Base-by-base conservation (phyloP, 208 protist species). In the Leishmania arabica region DNA sequence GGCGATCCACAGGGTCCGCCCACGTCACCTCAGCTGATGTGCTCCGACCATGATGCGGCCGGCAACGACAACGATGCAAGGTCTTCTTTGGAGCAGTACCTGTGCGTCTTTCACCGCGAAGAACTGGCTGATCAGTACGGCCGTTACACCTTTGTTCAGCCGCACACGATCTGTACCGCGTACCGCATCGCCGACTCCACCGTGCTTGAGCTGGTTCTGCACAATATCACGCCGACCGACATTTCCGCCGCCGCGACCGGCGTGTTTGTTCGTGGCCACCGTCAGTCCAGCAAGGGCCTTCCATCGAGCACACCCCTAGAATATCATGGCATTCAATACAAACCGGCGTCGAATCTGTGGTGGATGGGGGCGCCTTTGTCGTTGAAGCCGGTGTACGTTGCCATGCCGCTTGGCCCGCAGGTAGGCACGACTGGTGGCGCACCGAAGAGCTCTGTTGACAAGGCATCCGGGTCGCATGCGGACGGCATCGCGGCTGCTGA, bases 81-180 rank as follows among this genome's bases (percentile, higher is more conserved):
- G n/a, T 49, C 60, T 6, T 9, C 47, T 58, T 31, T 83, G 62
- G 77, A 89, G 37, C 88, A 95, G 74, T 95, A 94, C 78, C 85
- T 96, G 9, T 95, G 91, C 74, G 91, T 96, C 3, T 96, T 96
- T 66, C 88, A 96, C 80, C 82, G 84, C 1, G 93, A 96, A 71
- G 93, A 95, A 45, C 81, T 94, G 58, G 86, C 88, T 42, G 90
- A 93, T 68, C 72, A 85, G 42, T 83, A 83, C 27, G 91, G 90
- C 62, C 86, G 90, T 40, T 95, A 90, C 83, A 87, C 86, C 31
- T 84, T 87, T 42, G 81, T 84, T 47, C 85, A 92, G 49, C 86
- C 91, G 0, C 86, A 84, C 13, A 92, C 88, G 15, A 84, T 94
- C 31, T 94, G 91, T 74, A 91, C 90, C 27, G 85, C 90, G 21